Evolutionary conservation across 768 basidiomycete species (phyloP).

Genomic region (Cystoderma amianthinum): DNA sequence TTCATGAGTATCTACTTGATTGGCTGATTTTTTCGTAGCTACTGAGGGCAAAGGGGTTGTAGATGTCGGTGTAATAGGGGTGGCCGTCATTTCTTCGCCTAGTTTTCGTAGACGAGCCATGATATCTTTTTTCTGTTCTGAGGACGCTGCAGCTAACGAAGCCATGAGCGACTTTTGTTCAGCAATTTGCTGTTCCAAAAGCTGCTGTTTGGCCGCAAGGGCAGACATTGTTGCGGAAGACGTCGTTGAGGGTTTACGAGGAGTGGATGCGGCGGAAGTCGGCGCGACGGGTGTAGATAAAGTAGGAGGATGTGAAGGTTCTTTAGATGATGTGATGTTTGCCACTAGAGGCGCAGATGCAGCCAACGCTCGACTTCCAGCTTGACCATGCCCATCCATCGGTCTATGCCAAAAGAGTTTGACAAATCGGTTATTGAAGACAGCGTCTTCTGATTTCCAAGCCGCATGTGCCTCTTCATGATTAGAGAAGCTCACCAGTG

Average conservation of each 20-base stretch:
- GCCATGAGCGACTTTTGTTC: conserved; percentile 87
- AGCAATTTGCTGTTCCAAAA: conserved; percentile 74
- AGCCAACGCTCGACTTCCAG: conserved; percentile 71
- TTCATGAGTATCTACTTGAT: conserved; percentile 33
- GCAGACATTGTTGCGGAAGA: conserved; percentile 28
- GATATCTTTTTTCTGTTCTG: conserved; percentile 74
- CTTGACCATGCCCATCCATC: conserved; percentile 83
- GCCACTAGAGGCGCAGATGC: conserved; percentile 75
- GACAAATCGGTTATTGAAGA: conserved; percentile 91
- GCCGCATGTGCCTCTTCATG: conserved; percentile 84
- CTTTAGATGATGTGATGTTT: conserved; percentile 38
- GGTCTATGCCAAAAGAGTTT: conserved; percentile 95
- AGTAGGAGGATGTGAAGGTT: conserved; percentile 12
- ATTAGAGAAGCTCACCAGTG: conserved; percentile 79
- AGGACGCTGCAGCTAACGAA: conserved; percentile 51
- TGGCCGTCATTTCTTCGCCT: conserved; percentile 69
- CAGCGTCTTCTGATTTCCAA: conserved; percentile 92
- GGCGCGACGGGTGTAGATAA: conserved; percentile 6
- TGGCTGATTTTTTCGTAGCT: conserved; percentile 9
- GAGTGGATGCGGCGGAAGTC: conserved; percentile 10
- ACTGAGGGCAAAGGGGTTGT: conserved; percentile 15
- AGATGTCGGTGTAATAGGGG: conserved; percentile 16
- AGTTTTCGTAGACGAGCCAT: conserved; percentile 72
- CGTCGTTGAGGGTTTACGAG: conserved; percentile 29
- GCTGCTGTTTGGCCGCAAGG: conserved; percentile 68